Base-by-base conservation (phyloP, 306 rosid species). In the Dryas drummondii region DNA sequence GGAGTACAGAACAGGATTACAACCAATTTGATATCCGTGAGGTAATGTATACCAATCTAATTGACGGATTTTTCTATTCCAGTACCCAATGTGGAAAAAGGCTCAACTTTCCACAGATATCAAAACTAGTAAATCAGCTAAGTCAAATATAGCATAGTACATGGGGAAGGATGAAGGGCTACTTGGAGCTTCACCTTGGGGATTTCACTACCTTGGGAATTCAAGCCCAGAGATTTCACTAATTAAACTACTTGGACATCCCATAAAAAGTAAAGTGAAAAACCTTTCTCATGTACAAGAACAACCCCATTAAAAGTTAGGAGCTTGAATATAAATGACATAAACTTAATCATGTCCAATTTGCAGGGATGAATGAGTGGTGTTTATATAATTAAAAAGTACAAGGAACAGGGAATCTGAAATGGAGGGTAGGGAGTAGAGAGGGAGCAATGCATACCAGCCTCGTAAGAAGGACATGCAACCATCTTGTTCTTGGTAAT, bases 391-490 rank as follows among this genome's bases (percentile, higher is more conserved):
- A 32, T 32, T 32, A 32, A 32, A 27, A 2, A 32, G 37, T 32
- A 32, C 37, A 32, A 32, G 66, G 17, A 22, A 12, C 62, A 60
- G 58, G 40, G 50, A 37, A 15, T 8, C 13, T 19, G 49, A 52
- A 52, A 72, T 58, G 8, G 63, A 37, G 16, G 63, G 63, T 58
- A 2, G 5, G 11, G 55, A 37, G 41, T 9, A 16, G 13, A 16
- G 0, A 9, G 4, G 22, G 50, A 60, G 52, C 32, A 53, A 4
- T 1, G 40, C 86, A 13, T 81, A 91, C 96, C 98, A 93, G 89
- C 96, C 97, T 26, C 69, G 84, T 7, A 93, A 78, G 79, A 91
- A 85, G 0, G 96, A 85, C 65, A 70, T 0, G 22, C 79, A 84
- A 48, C 87, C 91, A 56, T 81, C 16, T 74, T 79, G 15, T 27